These are phyloP conservation scores for Globisporangium carolinianum DNA, from an alignment of 352 stramenopile species.

Conservation along the genomic window DNA sequence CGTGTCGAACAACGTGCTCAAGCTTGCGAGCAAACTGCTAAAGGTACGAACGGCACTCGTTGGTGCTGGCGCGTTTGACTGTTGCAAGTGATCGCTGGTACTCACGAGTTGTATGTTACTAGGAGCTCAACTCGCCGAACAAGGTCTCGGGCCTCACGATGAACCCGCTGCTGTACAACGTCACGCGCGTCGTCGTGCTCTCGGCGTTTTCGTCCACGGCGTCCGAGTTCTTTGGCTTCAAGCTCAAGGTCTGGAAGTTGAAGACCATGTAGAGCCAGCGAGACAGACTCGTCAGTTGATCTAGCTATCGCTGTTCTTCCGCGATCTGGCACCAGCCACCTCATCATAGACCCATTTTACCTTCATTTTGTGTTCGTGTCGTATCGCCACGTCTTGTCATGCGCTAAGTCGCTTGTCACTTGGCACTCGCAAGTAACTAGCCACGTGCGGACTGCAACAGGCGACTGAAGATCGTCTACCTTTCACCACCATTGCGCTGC, in stretches of 20 bases:
- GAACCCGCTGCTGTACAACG: conserved; percentile 87
- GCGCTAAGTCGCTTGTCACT: too few species aligned
- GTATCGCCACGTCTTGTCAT: too few species aligned
- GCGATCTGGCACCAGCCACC: background rate
- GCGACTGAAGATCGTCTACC: too few species aligned
- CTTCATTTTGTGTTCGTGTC: too few species aligned
- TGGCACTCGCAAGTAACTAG: too few species aligned
- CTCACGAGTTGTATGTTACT: conserved; percentile 5
- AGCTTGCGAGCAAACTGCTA: conserved; percentile 87
- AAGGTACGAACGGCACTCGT: conserved; percentile 30
- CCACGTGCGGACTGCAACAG: too few species aligned
- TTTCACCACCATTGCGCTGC: too few species aligned
- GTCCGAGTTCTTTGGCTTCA: conserved; percentile 89
- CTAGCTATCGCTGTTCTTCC: background rate
- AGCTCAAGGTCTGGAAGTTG: conserved; percentile 89
- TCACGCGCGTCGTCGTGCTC: conserved; percentile 85
- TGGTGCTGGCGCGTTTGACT: background rate
- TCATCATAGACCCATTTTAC: background rate
- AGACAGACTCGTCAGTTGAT: background rate
- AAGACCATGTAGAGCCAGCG: conserved; percentile 43
- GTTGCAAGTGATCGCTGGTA: background rate
- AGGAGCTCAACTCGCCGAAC: conserved; percentile 88
- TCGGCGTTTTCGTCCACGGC: conserved; percentile 86
- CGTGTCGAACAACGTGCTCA: conserved; percentile 88
- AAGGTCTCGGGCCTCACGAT: conserved; percentile 88